Conservation (phyloP, 176 grass and related monocot genomes). For the Aechmea fasciata region DNA sequence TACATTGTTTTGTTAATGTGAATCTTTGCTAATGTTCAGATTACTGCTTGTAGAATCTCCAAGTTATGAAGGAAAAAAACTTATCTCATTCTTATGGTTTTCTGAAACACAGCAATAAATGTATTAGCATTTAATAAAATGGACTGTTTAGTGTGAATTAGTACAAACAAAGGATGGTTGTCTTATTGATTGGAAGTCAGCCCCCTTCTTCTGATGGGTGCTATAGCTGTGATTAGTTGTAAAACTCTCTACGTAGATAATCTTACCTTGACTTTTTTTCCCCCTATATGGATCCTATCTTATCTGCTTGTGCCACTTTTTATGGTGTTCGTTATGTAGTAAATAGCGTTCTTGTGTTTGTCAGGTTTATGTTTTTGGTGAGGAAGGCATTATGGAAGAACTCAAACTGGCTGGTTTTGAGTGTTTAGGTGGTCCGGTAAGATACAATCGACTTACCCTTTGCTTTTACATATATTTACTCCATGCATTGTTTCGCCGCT, state of each 20-base stretch:
- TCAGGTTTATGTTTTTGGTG: conserved; percentile 94
- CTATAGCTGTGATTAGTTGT: neutral
- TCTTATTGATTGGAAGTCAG: no score
- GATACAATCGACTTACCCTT: conserved; percentile 15
- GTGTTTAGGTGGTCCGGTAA: conserved; percentile 92
- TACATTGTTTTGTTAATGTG: no score
- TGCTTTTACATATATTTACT: neutral
- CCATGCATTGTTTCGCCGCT: no score
- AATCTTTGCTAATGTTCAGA: neutral
- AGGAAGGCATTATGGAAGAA: conserved; percentile 93
- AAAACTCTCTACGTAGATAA: neutral
- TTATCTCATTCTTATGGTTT: neutral
- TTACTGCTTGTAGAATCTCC: neutral
- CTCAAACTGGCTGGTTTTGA: conserved; percentile 77
- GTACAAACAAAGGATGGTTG: no score
- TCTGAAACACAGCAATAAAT: neutral
- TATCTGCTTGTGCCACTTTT: neutral
- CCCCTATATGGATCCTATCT: neutral
- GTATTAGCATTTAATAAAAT: neutral
- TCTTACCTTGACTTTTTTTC: neutral
- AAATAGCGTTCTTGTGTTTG: conserved; percentile 4
- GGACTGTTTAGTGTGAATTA: no score
- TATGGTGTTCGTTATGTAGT: no score
- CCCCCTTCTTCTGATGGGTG: neutral
- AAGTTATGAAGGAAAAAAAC: neutral